phyloP scores from a whole-genome alignment of 2,329 filamentous ascomycete species.

The Triangularia verruculosa region DNA sequence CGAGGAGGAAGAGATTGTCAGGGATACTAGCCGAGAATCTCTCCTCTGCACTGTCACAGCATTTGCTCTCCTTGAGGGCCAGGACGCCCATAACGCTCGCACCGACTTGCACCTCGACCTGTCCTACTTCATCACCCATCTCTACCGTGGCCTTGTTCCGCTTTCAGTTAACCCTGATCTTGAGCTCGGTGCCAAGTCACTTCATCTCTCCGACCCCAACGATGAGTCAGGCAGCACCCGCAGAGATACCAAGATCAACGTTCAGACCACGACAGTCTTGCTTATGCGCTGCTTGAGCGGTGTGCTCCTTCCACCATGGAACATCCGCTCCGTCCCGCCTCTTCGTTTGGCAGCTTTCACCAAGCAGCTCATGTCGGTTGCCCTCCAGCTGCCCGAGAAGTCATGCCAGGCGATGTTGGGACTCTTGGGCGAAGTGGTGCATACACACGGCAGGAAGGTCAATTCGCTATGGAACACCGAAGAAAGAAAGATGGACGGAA shows the following conservation, averaged over 20 bases:
- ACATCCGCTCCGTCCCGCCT: conserved; percentile 73
- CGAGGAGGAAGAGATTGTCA: conserved; percentile 44
- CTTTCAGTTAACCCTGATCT: conserved; percentile 81
- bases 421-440: conserved; percentile 73
- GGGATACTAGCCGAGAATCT: conserved; percentile 80
- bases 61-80: conserved; percentile 91
- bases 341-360: conserved; percentile 85
- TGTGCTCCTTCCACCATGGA: conserved; percentile 72
- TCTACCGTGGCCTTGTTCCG: conserved; percentile 80
- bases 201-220: conserved; percentile 64
- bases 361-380: conserved; percentile 80
- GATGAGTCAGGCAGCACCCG: conserved; percentile 40
- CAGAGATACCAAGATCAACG: conserved; percentile 69
- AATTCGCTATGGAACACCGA: conserved; percentile 90
- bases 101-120: conserved; percentile 82
- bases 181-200: conserved; percentile 72
- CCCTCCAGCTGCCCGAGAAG: conserved; percentile 88
- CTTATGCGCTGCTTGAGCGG: conserved; percentile 82
- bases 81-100: conserved; percentile 84
- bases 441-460: conserved; percentile 79
- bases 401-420: conserved; percentile 76
- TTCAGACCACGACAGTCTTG: conserved; percentile 90
- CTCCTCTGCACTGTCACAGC: conserved; percentile 95
- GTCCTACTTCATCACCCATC: conserved; percentile 90
- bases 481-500: conserved; percentile 86